phyloP scores from a whole-genome alignment of 345 rosid species.

The Passiflora organensis region DNA sequence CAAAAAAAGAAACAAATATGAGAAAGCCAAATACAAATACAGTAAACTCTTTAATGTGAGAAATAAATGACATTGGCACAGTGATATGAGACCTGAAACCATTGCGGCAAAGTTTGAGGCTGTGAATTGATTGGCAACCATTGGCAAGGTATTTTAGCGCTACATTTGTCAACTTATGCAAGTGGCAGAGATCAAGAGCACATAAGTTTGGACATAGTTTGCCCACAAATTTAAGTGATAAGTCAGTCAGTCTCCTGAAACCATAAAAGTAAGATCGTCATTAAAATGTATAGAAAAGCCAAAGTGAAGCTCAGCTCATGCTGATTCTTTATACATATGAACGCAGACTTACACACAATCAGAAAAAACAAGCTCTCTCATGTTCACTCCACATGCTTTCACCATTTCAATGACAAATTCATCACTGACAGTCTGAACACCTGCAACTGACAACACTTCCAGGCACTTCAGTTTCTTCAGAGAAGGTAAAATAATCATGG shows the following conservation, averaged over 20 bases:
- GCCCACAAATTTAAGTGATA: slow-evolving; percentile 28
- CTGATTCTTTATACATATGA: not conserved
- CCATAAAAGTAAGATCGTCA: slow-evolving; percentile 18
- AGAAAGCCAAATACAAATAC: not conserved
- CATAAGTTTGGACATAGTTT: slow-evolving; percentile 24
- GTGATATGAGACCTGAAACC: slow-evolving; percentile 25
- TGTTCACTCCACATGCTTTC: slow-evolving; percentile 20
- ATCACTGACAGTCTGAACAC: slow-evolving; percentile 28
- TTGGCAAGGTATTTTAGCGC: slow-evolving; percentile 36
- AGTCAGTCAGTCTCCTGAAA: slow-evolving; percentile 43
- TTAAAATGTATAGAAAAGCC: not conserved
- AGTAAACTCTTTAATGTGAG: not conserved
- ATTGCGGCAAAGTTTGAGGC: slow-evolving; percentile 30
- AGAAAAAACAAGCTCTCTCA: slow-evolving; percentile 36
- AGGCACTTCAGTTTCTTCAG: slow-evolving; percentile 25
- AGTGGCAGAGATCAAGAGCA: slow-evolving; percentile 40
- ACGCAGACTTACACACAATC: slow-evolving; percentile 17
- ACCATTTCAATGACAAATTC: slow-evolving; percentile 22
- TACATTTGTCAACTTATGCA: slow-evolving; percentile 32
- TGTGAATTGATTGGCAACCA: slow-evolving; percentile 34
- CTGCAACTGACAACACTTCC: slow-evolving; percentile 39
- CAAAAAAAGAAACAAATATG: not conserved
- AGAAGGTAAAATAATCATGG: slow-evolving; percentile 22
- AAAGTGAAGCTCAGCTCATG: not conserved
- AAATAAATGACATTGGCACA: not conserved